Base-by-base conservation (phyloP, 176 grass and related monocot species). In the Oryza meyeriana region DNA sequence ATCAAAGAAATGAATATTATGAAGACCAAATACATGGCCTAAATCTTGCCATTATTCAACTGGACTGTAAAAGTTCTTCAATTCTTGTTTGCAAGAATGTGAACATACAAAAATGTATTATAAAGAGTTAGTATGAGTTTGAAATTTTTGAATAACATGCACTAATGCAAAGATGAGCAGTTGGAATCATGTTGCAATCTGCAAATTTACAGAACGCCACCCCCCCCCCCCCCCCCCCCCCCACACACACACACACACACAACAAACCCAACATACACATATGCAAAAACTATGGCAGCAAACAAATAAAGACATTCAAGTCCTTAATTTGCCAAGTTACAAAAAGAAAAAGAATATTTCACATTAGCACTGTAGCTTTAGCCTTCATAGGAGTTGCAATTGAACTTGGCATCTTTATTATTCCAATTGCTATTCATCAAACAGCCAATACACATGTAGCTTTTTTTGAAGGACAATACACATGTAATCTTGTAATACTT, bases 401-500 rank as follows among this genome's bases (percentile, higher is more conserved):
- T 64, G 12, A 63, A 3, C 26, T 28, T 61, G 35, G 40, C 67
- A 6, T 59, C 81, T 64, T 38, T 71, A 42, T 16, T 64, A 33
- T 72, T 65, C 32, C 77, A 81, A 73, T 14, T 85, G 44, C 40
- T 64, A 26, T 70, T 72, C 71, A 81, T 32, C 48, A 71, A 71
- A 73, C 20, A 26, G 13, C 62, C 38, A 45, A 71, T 52, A 40
- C 14, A 72, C 55, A 82, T 69, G 36, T 74, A 52, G 34, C 59
- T 70, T 31, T 42, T 67, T 70, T 31, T 42, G 4, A 2, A 33
- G 32, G n/a, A n/a, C 38, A 45, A 71, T 52, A 40, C 14, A 72
- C 55, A 82, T 69, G 36, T 74, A 52, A 45, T n/a, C n/a, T n/a
- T n/a, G 28, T 65, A 81, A 88, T 68, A 58, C 40, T 74, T 84